Base-by-base conservation (phyloP, 2,329 filamentous ascomycete species). In the Penicillium sp. region DNA sequence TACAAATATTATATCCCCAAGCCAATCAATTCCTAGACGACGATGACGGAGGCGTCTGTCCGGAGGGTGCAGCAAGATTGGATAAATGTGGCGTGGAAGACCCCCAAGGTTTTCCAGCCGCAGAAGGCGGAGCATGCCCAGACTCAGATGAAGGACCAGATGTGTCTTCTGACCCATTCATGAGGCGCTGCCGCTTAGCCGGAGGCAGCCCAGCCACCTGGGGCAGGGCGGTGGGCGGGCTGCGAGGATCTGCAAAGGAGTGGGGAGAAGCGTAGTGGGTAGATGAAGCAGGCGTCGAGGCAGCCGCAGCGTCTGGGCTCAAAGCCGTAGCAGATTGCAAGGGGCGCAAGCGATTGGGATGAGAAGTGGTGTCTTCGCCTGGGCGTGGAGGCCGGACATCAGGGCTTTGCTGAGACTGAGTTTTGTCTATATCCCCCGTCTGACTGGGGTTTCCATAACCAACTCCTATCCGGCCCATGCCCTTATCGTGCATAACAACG, bases 401-500 rank as follows among this genome's bases (percentile, higher is more conserved):
- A 20, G 62, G 57, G 38, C 52, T 60, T 44, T 59, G 56, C 14
- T 48, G 53, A 9, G 40, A 55, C 14, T 52, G 58, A 34, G 22
- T 50, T 22, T 55, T 54, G 34, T 64, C 64, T 35, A 50, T 29
- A 35, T 62, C 57, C 35, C 44, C 32, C 20, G 54, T 51, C 4
- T 38, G 42, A 22, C 47, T 56, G 13, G 65, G 50, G 42, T 60
- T 67, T 26, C 59, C 56, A 40, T 68, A 64, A 11, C 68, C 66
- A 16, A 73, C 65, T 5, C 72, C 72, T n/a, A 69, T 61, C 2
- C 73, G 70, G 10, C 75, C 75, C 70, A 77, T 77, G 53, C 71
- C 68, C 53, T 72, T 74, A 55, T 77, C 74, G 31, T 77, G 75
- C 74, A 76, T 74, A 11, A 79, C 73, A 29, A 78, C 76, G 1